phyloP scores from a whole-genome alignment of 2,329 filamentous ascomycete species.

The Ceratocystis cacaofunesta region DNA sequence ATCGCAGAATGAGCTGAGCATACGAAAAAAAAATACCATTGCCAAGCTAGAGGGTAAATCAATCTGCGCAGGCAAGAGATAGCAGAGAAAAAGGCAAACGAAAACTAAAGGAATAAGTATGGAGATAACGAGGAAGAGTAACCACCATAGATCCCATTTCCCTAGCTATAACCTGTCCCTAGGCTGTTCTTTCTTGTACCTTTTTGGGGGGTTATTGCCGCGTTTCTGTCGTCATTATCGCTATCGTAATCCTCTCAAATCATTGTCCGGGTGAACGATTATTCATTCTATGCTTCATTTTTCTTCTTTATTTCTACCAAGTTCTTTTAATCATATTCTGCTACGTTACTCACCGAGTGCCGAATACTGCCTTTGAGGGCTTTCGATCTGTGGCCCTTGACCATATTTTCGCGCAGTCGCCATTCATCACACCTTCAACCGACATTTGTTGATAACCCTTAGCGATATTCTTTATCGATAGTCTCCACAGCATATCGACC shows the following conservation, averaged over 20 bases:
- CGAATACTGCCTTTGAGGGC: background rate
- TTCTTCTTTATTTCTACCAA: background rate
- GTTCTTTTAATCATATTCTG: background rate
- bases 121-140: background rate
- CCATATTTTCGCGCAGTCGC: background rate
- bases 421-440: background rate
- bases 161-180: background rate
- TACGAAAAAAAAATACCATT: background rate
- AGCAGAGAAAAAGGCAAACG: background rate
- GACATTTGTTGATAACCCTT: too few species aligned
- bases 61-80: background rate
- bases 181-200: background rate
- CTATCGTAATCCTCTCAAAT: background rate
- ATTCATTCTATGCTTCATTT: background rate
- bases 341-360: background rate
- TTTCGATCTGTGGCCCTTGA: background rate
- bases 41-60: background rate
- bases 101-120: background rate
- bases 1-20: slow-evolving; percentile 1
- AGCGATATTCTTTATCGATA: background rate
- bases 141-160: too few species aligned
- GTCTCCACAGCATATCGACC: background rate
- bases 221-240: background rate
- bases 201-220: background rate
- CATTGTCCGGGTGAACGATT: background rate